Conservation (phyloP, 2,329 filamentous ascomycete species). For the Paraphaeosphaeria sporulosa region DNA sequence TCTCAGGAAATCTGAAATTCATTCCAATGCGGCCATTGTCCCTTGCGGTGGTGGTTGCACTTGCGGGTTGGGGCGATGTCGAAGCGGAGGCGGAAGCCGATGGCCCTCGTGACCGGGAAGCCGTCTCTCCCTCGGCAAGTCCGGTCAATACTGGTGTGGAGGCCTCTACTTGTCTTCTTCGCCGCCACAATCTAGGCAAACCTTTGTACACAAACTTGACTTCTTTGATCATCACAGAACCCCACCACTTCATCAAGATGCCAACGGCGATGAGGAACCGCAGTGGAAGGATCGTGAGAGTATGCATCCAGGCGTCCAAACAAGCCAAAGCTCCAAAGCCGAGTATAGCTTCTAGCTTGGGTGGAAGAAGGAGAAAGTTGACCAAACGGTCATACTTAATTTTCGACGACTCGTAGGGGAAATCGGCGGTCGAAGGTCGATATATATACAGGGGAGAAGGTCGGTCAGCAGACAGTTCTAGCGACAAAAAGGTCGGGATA, state of each 20-base stretch:
- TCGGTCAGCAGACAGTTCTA: constrained; percentile 67
- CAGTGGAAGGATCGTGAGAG: constrained; percentile 92
- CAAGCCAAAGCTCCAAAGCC: constrained; percentile 90
- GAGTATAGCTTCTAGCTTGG: constrained; percentile 82
- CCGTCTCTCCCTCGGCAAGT: constrained; percentile 38
- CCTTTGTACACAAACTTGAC: constrained; percentile 81
- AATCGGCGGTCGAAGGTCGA: constrained; percentile 62
- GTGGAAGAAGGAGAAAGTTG: constrained; percentile 85
- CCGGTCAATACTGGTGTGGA: constrained; percentile 33
- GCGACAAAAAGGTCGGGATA: constrained; percentile 70
- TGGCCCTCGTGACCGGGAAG: constrained; percentile 33
- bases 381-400: constrained; percentile 90
- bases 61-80: constrained; percentile 21
- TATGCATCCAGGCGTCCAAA: constrained; percentile 94
- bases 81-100: constrained; percentile 26
- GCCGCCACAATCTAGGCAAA: constrained; percentile 77
- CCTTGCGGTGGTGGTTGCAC: constrained; percentile 27
- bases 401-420: constrained; percentile 89
- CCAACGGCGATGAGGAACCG: constrained; percentile 83
- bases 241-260: constrained; percentile 82
- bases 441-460: constrained; percentile 71
- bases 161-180: constrained; percentile 56
- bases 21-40: constrained; percentile 32
- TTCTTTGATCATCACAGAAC: constrained; percentile 74
- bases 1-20: constrained; percentile 37